Evolutionary conservation across 352 stramenopile species (phyloP), one percentile per base, ranked within the genome.

Genomic region (Pythium plurisporium): DNA sequence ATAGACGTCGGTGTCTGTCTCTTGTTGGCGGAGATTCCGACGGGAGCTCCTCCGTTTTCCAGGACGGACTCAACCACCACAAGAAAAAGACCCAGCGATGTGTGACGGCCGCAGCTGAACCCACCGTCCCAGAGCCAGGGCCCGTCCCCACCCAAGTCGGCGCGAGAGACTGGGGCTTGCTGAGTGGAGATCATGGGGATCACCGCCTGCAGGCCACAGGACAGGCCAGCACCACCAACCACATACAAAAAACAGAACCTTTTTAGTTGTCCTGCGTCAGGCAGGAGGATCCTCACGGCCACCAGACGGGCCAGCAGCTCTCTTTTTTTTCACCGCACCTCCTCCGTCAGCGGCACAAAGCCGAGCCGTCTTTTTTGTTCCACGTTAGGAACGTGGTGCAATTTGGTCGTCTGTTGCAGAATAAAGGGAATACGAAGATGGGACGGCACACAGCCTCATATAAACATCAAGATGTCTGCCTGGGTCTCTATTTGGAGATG

Each of bases 401-500:
- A 43, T 41, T 29, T n/a, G 12, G 23, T 49, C 40, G n/a, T n/a
- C n/a, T n/a, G 46, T 64, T 64, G 56, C 38, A 36, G 0, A 37
- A 58, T 58, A 14, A 6, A 27, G 44, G 45, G 14, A n/a, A 0
- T 4, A 2, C 19, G 2, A 33, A 14, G 55, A 55, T 55, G 26
- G 30, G 46, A 33, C 19, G 14, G 30, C 22, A 56, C 15, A 1
- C 8, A 7, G 4, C 5, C 33, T 33, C 19, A 56, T 64, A 64
- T 38, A 53, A 42, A 42, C 11, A 12, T 26, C 25, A 31, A 53
- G 11, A 64, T 58, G 46, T 64, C 56, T 64, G 56, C 56, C 50
- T 64, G 56, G 56, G 56, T 64, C 47, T 37, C 38, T 64, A 56
- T 64, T 64, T 26, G 45, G 44, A 26, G 55, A 63, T 56, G 46